A percentile compares a stretch with the other conserved stretches of the same genome.
Conservation (phyloP, 352 stramenopile genomes). For the Pythium oligandrum region DNA sequence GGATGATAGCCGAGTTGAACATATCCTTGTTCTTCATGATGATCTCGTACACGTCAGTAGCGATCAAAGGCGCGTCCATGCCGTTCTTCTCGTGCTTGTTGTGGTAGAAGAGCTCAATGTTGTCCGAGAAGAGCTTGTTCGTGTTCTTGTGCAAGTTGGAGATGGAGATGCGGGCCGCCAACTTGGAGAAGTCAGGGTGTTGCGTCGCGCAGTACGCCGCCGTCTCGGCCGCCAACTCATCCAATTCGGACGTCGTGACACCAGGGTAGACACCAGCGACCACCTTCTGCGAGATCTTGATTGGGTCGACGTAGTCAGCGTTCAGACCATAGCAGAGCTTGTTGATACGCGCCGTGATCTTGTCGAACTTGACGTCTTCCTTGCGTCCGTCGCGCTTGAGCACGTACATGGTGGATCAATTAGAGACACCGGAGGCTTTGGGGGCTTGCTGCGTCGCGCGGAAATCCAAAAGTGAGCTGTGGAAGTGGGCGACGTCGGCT, state of each 20-base stretch:
- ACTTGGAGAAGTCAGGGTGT: conserved; percentile 98
- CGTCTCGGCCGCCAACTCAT: conserved; percentile 98
- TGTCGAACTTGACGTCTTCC: conserved; percentile 97
- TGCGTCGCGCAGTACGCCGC: conserved; percentile 96
- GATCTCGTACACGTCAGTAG: conserved; percentile 94
- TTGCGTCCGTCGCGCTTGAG: conserved; percentile 91
- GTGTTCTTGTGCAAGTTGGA: conserved; percentile 99
- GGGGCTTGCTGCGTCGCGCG: no score
- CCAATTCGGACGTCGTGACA: conserved; percentile 97
- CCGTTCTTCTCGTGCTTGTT: conserved; percentile 97
- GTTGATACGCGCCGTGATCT: conserved; percentile 96
- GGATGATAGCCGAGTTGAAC: conserved; percentile 96
- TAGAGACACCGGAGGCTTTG: no score
- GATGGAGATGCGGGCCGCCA: conserved; percentile 97
- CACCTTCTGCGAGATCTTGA: conserved; percentile 98
- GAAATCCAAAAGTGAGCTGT: no score
- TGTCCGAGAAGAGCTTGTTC: conserved; percentile 93
- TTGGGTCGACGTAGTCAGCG: conserved; percentile 93
- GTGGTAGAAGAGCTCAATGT: conserved; percentile 91
- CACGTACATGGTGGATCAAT: conserved; percentile 94
- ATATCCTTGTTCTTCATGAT: conserved; percentile 94
- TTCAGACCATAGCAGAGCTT: conserved; percentile 99
- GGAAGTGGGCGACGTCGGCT: no score
- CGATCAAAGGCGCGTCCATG: conserved; percentile 89
- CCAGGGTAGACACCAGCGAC: conserved; percentile 98